Conservation (phyloP, 2,329 filamentous ascomycete genomes). For the Gremmenia infestans region DNA sequence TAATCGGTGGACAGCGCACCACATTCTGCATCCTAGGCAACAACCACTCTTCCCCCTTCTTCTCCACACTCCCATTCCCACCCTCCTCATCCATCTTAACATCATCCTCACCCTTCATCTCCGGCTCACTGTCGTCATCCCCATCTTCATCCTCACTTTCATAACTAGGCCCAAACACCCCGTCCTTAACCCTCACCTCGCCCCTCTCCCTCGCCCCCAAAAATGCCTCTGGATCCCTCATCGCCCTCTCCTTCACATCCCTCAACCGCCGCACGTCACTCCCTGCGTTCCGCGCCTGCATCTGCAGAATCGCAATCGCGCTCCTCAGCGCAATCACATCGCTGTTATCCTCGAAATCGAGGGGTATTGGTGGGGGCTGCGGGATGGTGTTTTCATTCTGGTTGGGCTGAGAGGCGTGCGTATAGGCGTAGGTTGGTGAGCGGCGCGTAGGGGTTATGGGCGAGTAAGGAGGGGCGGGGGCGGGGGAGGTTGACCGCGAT, state of each 20-base stretch:
- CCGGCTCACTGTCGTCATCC: constrained; percentile 29
- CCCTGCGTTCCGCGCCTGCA: constrained; percentile 74
- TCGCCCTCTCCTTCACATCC: constrained; percentile 63
- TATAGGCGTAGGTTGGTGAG: constrained; percentile 31
- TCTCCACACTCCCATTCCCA: constrained; percentile 9
- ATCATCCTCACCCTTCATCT: constrained; percentile 11
- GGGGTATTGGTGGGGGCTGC: constrained; percentile 40
- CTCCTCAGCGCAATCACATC: constrained; percentile 84
- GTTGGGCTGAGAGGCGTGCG: constrained; percentile 40
- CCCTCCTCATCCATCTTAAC: constrained; percentile 4
- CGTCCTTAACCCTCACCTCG: constrained; percentile 40
- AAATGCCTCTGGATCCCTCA: constrained; percentile 68
- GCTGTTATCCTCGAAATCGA: constrained; percentile 63
- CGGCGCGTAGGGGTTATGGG: constrained; percentile 28
- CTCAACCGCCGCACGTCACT: constrained; percentile 69
- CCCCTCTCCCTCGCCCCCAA: constrained; percentile 61
- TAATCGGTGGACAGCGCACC: constrained; percentile 81
- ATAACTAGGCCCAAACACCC: constrained; percentile 17
- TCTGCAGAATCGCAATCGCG: constrained; percentile 79
- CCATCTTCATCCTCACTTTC: constrained; percentile 31
- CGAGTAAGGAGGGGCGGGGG: constrained; percentile 25
- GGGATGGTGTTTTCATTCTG: constrained; percentile 34
- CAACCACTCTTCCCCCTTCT: constrained; percentile 45
- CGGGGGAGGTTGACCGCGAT: constrained; percentile 25
- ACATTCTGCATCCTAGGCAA: constrained; percentile 78